Conservation (phyloP, 139 green algal species). For the Picochlorum sp. region DNA sequence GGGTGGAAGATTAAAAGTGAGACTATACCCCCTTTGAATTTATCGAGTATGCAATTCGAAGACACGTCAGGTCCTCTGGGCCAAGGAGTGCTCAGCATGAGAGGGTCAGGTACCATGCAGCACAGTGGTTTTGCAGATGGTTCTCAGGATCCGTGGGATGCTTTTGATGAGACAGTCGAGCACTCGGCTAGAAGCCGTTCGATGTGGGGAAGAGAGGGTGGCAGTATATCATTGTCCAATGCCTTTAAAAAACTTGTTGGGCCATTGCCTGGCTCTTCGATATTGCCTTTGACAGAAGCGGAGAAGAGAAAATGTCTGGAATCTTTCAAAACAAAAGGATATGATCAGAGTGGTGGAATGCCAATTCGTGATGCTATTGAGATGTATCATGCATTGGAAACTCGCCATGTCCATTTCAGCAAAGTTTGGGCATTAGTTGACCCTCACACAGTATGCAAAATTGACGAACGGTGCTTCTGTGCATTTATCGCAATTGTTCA, state of each 20-base stretch:
- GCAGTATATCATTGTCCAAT: not conserved
- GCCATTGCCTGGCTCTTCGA: not conserved
- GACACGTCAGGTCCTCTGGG: not conserved
- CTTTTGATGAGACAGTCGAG: not conserved
- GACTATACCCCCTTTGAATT: not conserved
- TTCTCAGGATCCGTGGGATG: not conserved
- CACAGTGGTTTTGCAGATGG: not conserved
- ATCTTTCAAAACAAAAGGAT: conserved; percentile 4
- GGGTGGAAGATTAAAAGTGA: no score
- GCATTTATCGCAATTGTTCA: not conserved
- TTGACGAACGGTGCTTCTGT: not conserved
- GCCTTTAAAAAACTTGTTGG: not conserved
- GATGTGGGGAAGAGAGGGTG: not conserved
- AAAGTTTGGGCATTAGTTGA: conserved; percentile 1
- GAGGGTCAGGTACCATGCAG: not conserved
- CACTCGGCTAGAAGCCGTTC: not conserved
- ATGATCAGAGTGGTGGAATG: not conserved
- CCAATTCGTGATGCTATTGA: conserved; percentile 4
- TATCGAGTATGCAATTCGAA: not conserved
- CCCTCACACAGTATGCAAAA: not conserved
- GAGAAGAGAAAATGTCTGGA: not conserved
- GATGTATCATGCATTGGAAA: not conserved
- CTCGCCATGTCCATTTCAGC: conserved; percentile 2
- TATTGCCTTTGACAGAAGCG: not conserved
- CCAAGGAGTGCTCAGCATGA: not conserved